phyloP scores from a whole-genome alignment of 805 yeast species.

The Jamesozyma hellenica region DNA sequence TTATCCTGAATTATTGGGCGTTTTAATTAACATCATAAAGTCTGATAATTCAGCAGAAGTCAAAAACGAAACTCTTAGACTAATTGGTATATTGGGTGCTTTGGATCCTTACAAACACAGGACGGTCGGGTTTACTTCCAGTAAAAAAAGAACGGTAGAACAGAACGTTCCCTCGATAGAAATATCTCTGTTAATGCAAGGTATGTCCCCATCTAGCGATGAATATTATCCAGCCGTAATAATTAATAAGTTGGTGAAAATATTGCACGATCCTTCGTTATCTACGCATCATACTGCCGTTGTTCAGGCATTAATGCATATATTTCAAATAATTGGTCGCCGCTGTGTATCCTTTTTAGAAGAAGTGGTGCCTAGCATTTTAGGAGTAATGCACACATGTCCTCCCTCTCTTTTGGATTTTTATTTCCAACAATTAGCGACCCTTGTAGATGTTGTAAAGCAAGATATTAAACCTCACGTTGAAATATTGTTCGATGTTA shows the following conservation, averaged over 20 bases:
- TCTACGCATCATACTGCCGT: conserved; percentile 83
- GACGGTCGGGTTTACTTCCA: conserved; percentile 70
- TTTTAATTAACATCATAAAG: conserved; percentile 70
- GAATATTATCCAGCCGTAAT: conserved; percentile 96
- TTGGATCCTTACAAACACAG: conserved; percentile 92
- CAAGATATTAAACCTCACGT: conserved; percentile 83
- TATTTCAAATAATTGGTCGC: conserved; percentile 79
- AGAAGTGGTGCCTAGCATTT: conserved; percentile 79
- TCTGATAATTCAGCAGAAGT: conserved; percentile 67
- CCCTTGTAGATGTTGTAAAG: conserved; percentile 69
- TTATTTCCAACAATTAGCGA: conserved; percentile 80
- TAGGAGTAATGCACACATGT: conserved; percentile 73
- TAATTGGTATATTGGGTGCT: conserved; percentile 91
- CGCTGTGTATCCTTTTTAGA: conserved; percentile 84
- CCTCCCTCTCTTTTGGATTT: conserved; percentile 73
- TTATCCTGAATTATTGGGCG: conserved; percentile 79
- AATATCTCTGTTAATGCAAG: conserved; percentile 81
- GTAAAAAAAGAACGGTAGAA: conserved; percentile 41
- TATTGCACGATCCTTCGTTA: conserved; percentile 75
- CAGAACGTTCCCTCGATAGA: conserved; percentile 87
- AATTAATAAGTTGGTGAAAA: conserved; percentile 70
- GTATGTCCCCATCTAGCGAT: conserved; percentile 84
- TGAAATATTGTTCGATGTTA: conserved; percentile 60
- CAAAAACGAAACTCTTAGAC: conserved; percentile 77
- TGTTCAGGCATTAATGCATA: conserved; percentile 87